Percentiles rank a stretch among this genome's conserved stretches.
These are phyloP conservation scores for Fraxinus baroniana DNA, from an alignment of 305 asterid species.

Conservation along the genomic window DNA sequence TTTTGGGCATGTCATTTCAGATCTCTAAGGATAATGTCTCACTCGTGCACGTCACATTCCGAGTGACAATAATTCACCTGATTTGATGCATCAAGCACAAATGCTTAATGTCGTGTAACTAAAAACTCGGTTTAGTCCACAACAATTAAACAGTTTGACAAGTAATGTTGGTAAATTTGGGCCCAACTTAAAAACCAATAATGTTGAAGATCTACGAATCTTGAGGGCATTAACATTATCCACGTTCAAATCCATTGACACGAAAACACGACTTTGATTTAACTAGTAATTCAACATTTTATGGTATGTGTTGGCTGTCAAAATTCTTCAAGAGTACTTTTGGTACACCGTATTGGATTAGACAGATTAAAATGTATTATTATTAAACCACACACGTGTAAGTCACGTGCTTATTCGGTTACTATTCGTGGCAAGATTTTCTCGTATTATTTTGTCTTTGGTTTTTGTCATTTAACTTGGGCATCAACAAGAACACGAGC, in stretches of 20 bases:
- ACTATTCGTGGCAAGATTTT: too few relatives aligned
- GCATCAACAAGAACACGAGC: too few relatives aligned
- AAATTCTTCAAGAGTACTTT: neutral
- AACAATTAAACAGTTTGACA: neutral
- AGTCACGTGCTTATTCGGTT: neutral
- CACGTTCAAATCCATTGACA: neutral
- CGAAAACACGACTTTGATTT: neutral
- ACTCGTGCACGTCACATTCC: conserved; percentile 7
- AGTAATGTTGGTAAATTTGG: neutral
- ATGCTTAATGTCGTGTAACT: neutral
- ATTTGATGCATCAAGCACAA: neutral
- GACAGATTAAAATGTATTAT: neutral
- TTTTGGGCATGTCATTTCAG: conserved; percentile 23
- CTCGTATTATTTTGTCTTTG: too few relatives aligned
- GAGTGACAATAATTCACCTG: conserved; percentile 5
- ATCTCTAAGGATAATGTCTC: conserved; percentile 25
- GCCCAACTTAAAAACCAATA: neutral
- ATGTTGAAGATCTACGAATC: neutral
- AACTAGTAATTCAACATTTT: neutral
- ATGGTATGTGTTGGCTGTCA: neutral
- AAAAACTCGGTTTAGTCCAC: conserved; percentile 1
- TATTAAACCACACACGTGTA: neutral
- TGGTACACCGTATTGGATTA: neutral
- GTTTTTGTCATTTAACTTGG: too few relatives aligned
- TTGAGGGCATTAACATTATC: neutral